Conservation (phyloP, 768 basidiomycete genomes). For the Kwoniella newhampshirensis region DNA sequence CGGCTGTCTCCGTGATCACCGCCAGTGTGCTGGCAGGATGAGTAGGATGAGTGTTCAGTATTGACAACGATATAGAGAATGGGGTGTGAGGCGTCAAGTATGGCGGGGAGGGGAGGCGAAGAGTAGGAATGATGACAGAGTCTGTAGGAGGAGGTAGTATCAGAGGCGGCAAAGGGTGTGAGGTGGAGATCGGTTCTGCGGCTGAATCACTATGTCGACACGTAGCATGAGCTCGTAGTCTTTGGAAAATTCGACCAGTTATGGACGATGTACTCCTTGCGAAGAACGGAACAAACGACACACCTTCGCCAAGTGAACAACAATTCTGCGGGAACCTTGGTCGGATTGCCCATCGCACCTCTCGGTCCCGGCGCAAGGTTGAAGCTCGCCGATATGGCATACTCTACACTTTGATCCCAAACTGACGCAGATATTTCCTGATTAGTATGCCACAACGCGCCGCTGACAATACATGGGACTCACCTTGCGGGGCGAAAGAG, state of each 20-base stretch:
- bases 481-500: constrained; percentile 11
- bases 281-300: constrained; percentile 10
- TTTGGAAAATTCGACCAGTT: constrained; percentile 1
- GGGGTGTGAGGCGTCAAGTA: constrained; percentile 58
- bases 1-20: constrained; percentile 70
- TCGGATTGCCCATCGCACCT: constrained; percentile 6
- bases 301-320: constrained; percentile 40
- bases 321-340: constrained; percentile 15
- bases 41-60: constrained; percentile 66
- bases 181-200: constrained; percentile 55
- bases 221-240: no score
- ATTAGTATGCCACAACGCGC: constrained; percentile 54
- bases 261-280: neutral
- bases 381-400: constrained; percentile 10
- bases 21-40: constrained; percentile 67
- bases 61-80: constrained; percentile 55
- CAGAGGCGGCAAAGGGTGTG: constrained; percentile 64
- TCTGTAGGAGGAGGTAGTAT: constrained; percentile 60
- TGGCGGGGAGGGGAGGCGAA: constrained; percentile 61
- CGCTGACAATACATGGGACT: constrained; percentile 6
- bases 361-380: constrained; percentile 6
- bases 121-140: constrained; percentile 63
- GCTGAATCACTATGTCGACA: constrained; percentile 8
- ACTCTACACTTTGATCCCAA: constrained; percentile 65
- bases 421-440: constrained; percentile 62